These are phyloP conservation scores for Nannochloropsis granulata DNA, from an alignment of 108 stramenopile genomes.

Conservation along the genomic window DNA sequence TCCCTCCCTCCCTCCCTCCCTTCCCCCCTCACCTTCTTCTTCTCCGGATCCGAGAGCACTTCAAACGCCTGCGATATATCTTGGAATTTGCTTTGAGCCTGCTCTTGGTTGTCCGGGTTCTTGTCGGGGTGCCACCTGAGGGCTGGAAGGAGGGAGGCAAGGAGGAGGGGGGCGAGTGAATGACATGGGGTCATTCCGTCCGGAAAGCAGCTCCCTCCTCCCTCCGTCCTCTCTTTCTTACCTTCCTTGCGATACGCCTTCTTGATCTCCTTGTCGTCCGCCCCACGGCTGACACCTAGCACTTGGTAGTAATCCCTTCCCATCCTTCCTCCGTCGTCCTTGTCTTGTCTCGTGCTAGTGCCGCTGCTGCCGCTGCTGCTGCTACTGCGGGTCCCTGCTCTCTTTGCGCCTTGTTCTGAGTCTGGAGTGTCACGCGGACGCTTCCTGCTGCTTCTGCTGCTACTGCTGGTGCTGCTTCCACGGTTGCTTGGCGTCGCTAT, in stretches of 20 bases:
- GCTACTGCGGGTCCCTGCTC: neutral
- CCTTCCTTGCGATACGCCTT: conserved; percentile 38
- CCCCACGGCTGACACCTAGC: conserved; percentile 34
- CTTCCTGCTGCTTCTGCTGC: neutral
- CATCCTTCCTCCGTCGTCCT: neutral
- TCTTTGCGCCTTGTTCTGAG: neutral
- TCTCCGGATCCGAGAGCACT: conserved; percentile 64
- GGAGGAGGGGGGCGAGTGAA: too few species aligned
- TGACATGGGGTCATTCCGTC: too few species aligned
- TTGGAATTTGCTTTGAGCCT: conserved; percentile 25
- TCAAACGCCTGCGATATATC: conserved; percentile 74
- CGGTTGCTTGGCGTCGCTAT: neutral
- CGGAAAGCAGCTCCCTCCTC: neutral
- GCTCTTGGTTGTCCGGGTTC: conserved; percentile 32
- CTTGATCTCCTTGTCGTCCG: conserved; percentile 38
- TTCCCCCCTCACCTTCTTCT: conserved; percentile 47
- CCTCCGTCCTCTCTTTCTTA: neutral
- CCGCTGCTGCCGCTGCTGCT: neutral
- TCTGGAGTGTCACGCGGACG: neutral
- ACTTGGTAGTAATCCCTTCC: conserved; percentile 30
- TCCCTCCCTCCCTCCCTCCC: conserved; percentile 33
- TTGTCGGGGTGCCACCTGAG: conserved; percentile 50
- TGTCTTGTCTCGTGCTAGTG: neutral
- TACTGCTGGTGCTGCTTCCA: neutral
- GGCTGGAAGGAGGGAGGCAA: neutral